Conservation (phyloP, 805 yeast species). For the Wickerhamomyces xylosicus region DNA sequence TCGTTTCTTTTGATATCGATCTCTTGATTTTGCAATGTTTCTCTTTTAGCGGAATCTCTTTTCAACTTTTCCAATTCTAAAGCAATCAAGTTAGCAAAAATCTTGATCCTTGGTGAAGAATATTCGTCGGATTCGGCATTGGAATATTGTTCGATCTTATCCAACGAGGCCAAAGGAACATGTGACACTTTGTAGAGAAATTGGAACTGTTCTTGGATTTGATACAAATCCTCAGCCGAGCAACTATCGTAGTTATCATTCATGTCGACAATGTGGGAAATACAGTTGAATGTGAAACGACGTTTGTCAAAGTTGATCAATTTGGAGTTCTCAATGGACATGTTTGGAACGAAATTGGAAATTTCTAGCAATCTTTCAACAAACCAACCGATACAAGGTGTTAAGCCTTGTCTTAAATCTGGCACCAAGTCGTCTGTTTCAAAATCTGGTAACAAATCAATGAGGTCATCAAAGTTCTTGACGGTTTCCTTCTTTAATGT, state of each 20-base stretch:
- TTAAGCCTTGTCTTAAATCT: constrained; percentile 33
- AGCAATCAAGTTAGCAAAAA: constrained; percentile 33
- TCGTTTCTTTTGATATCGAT: constrained; percentile 23
- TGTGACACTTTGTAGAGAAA: constrained; percentile 35
- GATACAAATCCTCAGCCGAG: constrained; percentile 21
- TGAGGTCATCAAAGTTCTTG: constrained; percentile 22
- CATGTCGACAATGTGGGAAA: constrained; percentile 42
- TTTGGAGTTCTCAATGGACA: constrained; percentile 51
- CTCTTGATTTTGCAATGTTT: constrained; percentile 26
- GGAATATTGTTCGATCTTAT: constrained; percentile 31
- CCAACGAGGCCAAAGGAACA: constrained; percentile 23
- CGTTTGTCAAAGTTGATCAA: constrained; percentile 81
- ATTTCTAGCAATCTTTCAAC: constrained; percentile 70
- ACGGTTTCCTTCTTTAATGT: constrained; percentile 11
- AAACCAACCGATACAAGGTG: constrained; percentile 92
- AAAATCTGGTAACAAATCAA: constrained; percentile 25
- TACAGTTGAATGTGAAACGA: constrained; percentile 53
- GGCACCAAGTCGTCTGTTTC: too few relatives aligned
- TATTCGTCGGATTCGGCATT: constrained; percentile 30
- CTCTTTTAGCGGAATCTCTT: constrained; percentile 40
- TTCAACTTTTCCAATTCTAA: constrained; percentile 41
- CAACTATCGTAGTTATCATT: constrained; percentile 21
- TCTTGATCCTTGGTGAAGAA: constrained; percentile 23
- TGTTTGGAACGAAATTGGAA: constrained; percentile 69
- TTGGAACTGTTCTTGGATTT: constrained; percentile 30